Percentiles rank a stretch among this genome's conserved stretches.
Conservation (phyloP, 2,329 filamentous ascomycete species). For the Paecilomyces formosus region DNA sequence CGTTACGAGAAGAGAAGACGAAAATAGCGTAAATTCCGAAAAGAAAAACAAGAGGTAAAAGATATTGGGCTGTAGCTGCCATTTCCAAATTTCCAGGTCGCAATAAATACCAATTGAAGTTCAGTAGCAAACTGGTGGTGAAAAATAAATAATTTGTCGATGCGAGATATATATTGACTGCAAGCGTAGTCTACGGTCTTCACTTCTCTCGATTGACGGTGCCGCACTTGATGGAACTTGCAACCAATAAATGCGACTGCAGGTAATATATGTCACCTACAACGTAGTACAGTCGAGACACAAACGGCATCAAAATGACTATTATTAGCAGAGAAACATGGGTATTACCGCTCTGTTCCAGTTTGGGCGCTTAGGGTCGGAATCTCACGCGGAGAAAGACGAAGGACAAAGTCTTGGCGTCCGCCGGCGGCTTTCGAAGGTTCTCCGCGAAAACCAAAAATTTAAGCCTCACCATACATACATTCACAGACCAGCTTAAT, state of each 20-base stretch:
- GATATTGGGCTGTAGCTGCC: not conserved
- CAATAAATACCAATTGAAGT: not conserved
- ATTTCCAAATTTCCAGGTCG: not conserved
- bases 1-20: constrained; percentile 25
- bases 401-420: not conserved
- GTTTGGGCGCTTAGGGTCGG: not conserved
- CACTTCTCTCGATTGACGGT: not conserved
- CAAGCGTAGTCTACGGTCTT: not conserved
- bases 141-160: not conserved
- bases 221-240: not conserved
- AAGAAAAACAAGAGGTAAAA: constrained; percentile 2
- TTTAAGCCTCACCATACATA: constrained; percentile 2
- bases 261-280: not conserved
- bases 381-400: not conserved
- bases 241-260: not conserved
- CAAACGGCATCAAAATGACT: not conserved
- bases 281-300: not conserved
- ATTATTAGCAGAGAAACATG: not conserved
- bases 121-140: not conserved
- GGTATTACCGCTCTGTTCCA: not conserved
- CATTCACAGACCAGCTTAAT: not conserved
- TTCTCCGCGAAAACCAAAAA: constrained; percentile 1
- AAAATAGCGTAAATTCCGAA: constrained; percentile 28
- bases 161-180: not conserved
- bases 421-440: not conserved